Evolutionary conservation across 2,329 filamentous ascomycete genomes (phyloP).

Genomic region (Venturia nashicola): DNA sequence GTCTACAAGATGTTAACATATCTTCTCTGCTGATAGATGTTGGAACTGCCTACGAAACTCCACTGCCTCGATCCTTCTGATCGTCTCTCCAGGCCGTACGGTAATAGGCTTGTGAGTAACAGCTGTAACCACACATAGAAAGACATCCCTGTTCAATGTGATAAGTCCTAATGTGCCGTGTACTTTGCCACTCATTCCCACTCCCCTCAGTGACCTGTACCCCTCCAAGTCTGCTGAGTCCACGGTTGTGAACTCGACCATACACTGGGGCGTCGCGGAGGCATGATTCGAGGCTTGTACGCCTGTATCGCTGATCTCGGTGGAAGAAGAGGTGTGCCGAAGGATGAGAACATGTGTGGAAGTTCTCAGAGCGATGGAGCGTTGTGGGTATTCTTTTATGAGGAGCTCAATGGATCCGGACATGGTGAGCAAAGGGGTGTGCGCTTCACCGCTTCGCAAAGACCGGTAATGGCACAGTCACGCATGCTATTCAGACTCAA

Average conservation of each 20-base stretch:
- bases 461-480: neutral
- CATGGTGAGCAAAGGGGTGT: constrained; percentile 21
- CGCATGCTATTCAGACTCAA: neutral
- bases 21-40: neutral
- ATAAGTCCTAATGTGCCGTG: constrained; percentile 84
- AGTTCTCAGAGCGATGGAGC: constrained; percentile 77
- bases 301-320: constrained; percentile 13
- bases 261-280: constrained; percentile 48
- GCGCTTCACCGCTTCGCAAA: neutral
- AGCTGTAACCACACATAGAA: constrained; percentile 77
- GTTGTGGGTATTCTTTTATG: constrained; percentile 74
- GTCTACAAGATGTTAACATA: constrained; percentile 34
- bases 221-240: constrained; percentile 56
- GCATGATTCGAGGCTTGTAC: constrained; percentile 13
- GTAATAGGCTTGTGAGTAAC: constrained; percentile 62
- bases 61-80: constrained; percentile 75
- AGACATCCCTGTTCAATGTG: constrained; percentile 71
- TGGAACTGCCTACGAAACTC: constrained; percentile 51
- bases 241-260: constrained; percentile 70
- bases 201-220: constrained; percentile 61
- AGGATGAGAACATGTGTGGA: constrained; percentile 72
- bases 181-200: constrained; percentile 42
- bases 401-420: constrained; percentile 56
- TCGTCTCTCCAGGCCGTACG: constrained; percentile 74
- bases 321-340: constrained; percentile 39